Base-by-base conservation (phyloP, 129 eudicot genomes). In the Smallanthus sonchifolius region DNA sequence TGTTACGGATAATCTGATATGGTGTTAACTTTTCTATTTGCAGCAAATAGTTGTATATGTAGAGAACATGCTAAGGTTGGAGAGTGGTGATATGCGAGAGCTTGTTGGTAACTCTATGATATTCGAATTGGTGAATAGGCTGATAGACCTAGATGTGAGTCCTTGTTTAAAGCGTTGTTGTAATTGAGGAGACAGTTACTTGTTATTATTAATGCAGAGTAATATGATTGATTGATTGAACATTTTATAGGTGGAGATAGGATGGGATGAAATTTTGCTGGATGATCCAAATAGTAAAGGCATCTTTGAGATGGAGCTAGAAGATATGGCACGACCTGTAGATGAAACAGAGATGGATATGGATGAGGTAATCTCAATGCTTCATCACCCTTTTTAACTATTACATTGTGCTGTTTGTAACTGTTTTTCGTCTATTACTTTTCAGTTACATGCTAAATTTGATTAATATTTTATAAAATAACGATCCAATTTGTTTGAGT, bases 121-220 rank as follows among this genome's bases (percentile, higher is more conserved):
- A 51, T 70, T 85, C 17, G 89, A 84, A 62, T 54, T 94, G 79
- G 80, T 94, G 78, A 91, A 94, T 79, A 86, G 85, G 76, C 91
- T 94, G 60, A 77, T 91, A 77, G 97, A 90, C 49, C 76, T 94
- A 55, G 98, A 94, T 77, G 98, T 94, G 79, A 91, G 98, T 88
- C 65, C 1, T 3, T 52, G 72, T 47, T 36, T 3, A 11, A 16
- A n/a, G 38, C 35, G 32, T 17, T 57, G 61, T 57, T 20, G 7
- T 57, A 15, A 28, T 59, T 49, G 56, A 49, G 5, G 24, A 49
- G 20, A 24, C 56, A 49, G 4, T 48, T 19, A 55, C 49, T 55
- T 35, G 15, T 36, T 15, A 2, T 34, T 30, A 59, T 35, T 35
- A 6, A 0, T 35, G 67, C 6, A 13, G 14, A n/a, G 44, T 62